Evolutionary conservation across 1,284 basidiomycete genomes (phyloP), one percentile per base, ranked within the genome.

Genomic region (Blastosporella zonata): DNA sequence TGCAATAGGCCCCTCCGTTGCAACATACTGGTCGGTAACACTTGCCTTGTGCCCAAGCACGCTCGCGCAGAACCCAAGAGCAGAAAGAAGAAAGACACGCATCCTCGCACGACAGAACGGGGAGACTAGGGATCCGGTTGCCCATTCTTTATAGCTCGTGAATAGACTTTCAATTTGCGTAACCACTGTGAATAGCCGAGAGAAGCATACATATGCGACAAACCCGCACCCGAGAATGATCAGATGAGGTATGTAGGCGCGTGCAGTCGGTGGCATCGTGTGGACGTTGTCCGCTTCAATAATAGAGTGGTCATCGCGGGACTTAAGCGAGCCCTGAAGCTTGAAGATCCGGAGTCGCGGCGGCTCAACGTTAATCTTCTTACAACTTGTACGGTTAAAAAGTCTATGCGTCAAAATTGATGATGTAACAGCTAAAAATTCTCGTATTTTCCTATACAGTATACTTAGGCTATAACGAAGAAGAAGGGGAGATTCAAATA

Each of bases 1-100:
- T 6, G 83, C 81, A 55, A 82, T 73, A 35, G 77, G 76, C 0
- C 70, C 72, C 63, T 86, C 75, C 9, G 67, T 68, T 1, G 67
- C 60, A 49, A 81, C 60, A 59, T 81, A 85, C 21, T 64, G 39
- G 44, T 75, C 70, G n/a, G 71, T 68, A 10, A 63, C 53, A 28
- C 27, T 29, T 34, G 55, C 47, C 22, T 54, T 58, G 52, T 63
- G 64, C 17, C 59, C 59, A 23, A 62, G 54, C 10, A 60, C 60
- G 20, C 44, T 45, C 34, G 42, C 42, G 48, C 43, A 52, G 45
- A 56, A 38, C 50, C 40, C 42, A 49, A 53, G 41, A 56, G 46
- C 38, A 45, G 53, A 47, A 8, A 54, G 35, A 2, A 46, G 9
- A 31, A 35, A 35, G 21, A 46, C 13, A 51, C 49, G 49, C 53